Base-by-base conservation (phyloP, 2,329 filamentous ascomycete genomes). In the Madurella fahalii region DNA sequence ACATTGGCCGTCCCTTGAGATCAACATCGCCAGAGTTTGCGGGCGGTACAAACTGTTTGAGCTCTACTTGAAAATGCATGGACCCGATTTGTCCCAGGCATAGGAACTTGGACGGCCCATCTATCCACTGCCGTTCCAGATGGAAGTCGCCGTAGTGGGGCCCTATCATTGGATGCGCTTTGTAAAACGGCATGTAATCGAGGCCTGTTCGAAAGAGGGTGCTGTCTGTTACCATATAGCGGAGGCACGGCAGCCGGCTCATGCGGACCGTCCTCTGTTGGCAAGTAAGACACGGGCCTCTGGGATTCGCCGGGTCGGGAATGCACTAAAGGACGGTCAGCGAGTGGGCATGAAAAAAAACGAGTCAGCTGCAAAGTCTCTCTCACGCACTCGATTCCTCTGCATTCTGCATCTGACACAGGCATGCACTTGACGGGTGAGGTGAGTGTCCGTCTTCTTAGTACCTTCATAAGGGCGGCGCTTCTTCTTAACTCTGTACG, bases 141-240 rank as follows among this genome's bases (percentile, higher is more conserved):
- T 65, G 60, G 42, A 65, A 65, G 42, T 65, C 63, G 2, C 63
- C 63, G 30, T 65, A 62, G 12, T 58, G 51, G 9, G 60, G 58
- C 0, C 63, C 63, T 11, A 64, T 47, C 62, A 66, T 65, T 7
- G 58, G 64, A 43, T 66, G 64, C 4, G 42, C 15, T 18, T 54
- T 47, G 50, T 63, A 66, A 44, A 66, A 66, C 1, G 57, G 18
- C 58, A 64, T 61, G 58, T 63, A 62, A 15, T 62, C 53, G 4
- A 66, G 50, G 15, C 56, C 56, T 1, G 64, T 66, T 9, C 64
- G 61, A 47, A 62, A 64, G 8, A 66, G 56, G 2, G 52, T 63
- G 54, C 60, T 64, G 31, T 66, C 64, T 8, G 63, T 63, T 15
- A 66, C 54, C 61, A 65, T 65, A 52, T 66, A 66, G 13, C 64